Base-by-base conservation (phyloP, 2,329 filamentous ascomycete species). In the Botryotinia narcissicola region DNA sequence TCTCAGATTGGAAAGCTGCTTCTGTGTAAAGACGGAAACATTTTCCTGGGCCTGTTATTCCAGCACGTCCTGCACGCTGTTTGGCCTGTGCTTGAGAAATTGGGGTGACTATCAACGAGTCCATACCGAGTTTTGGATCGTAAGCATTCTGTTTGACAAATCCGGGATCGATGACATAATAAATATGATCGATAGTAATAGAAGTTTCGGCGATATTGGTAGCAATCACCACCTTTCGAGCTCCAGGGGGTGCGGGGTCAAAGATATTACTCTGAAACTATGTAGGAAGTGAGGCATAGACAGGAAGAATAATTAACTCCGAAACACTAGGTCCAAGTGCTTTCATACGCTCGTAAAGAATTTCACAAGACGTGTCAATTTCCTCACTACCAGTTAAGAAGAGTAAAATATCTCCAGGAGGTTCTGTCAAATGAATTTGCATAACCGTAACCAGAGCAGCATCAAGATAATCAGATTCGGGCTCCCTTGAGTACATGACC, bases 121-220 rank as follows among this genome's bases (percentile, higher is more conserved):
- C 96, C 95, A 99, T 99, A 72, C 96, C 96, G 3, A 98, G 88
- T 83, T 98, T 98, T 0, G 95, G 93, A 80, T 99, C 95, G 81
- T 98, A 99, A 1, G 93, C 95, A 78, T 96, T 98, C 81, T 98
- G 95, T 84, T 99, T 99, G 75, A 98, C 95, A 78, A 98, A 99
- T 2, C 96, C 96, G 3, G 96, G 95, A 79, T 99, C 96, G 25
- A 99, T 91, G 29, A 99, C 97, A 80, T 97, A 98, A 84, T 95
- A 98, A 77, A 99, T 97, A 67, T 95, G 93, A 81, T 99, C 96
- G 76, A 99, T 98, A 0, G 96, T 99, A 80, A 99, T 96, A 72
- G 94, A 97, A 0, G 96, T 99, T 81, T 99, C 96, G 0, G 96
- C 96, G 80, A 99, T 99, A 79, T 99, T 99, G 51, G 96, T 99